Conservation (phyloP, 202 grass and related monocot genomes). For the Panicum virgatum region DNA sequence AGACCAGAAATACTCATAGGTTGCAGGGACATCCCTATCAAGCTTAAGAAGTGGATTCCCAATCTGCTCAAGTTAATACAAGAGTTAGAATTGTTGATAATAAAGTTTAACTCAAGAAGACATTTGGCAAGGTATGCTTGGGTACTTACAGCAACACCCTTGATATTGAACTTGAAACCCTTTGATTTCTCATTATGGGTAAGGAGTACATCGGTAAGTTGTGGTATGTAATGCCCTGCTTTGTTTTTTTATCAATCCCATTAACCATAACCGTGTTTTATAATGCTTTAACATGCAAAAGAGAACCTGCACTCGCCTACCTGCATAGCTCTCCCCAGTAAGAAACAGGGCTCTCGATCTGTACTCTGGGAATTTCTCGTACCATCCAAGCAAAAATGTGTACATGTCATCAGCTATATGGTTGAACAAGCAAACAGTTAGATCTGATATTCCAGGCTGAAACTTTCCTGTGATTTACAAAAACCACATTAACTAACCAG, state of each 20-base stretch:
- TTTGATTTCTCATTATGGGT: conserved; percentile 76
- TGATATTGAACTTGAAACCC: conserved; percentile 95
- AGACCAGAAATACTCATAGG: conserved; percentile 97
- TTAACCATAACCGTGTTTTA: not conserved
- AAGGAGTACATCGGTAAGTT: conserved; percentile 77
- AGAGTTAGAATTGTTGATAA: not conserved
- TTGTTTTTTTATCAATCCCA: not conserved
- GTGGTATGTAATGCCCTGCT: conserved; percentile 96
- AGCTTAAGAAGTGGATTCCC: conserved; percentile 93
- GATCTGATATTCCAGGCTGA: not conserved
- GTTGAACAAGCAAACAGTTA: conserved; percentile 38
- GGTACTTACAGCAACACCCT: conserved; percentile 87
- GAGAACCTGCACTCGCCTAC: conserved; percentile 31
- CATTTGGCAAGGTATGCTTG: not conserved
- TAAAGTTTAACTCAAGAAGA: not conserved
- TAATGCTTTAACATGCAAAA: not conserved
- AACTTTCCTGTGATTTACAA: not conserved
- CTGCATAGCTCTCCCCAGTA: conserved; percentile 94
- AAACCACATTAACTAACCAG: conserved; percentile 53
- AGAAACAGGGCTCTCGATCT: conserved; percentile 75
- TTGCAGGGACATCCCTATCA: conserved; percentile 82
- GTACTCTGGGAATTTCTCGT: conserved; percentile 81
- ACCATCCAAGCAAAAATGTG: conserved; percentile 89
- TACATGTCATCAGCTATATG: conserved; percentile 80
- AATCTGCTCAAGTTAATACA: conserved; percentile 56